Conservation (phyloP, 1,139 yeast genomes). For the Debaryomyces singareniensis region DNA sequence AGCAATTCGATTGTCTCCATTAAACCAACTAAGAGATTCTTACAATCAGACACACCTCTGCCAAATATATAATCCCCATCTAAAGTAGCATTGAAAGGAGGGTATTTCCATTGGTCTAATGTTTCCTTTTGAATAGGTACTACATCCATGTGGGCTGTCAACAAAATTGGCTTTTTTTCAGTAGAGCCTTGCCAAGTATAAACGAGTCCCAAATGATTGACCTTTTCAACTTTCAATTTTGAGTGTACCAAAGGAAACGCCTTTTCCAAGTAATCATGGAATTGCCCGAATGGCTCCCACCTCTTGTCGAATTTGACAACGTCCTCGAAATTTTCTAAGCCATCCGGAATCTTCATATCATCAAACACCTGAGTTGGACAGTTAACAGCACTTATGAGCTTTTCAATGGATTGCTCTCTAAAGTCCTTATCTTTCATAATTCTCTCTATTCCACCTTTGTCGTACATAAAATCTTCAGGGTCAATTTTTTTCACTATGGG, state of each 20-base stretch:
- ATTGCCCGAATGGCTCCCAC: slow-evolving; percentile 26
- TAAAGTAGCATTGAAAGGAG: slow-evolving; percentile 37
- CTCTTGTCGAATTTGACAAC: slow-evolving; percentile 20
- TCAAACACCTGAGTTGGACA: slow-evolving; percentile 63
- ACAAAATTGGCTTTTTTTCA: slow-evolving; percentile 30
- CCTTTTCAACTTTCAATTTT: slow-evolving; percentile 22
- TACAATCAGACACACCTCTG: slow-evolving; percentile 45
- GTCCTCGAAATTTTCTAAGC: slow-evolving; percentile 16
- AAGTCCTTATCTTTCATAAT: slow-evolving; percentile 33
- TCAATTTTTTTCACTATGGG: slow-evolving; percentile 28
- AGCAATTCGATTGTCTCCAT: slow-evolving; percentile 37
- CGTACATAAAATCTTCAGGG: slow-evolving; percentile 17
- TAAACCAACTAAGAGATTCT: slow-evolving; percentile 34
- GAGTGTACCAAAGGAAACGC: slow-evolving; percentile 28
- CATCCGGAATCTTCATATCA: slow-evolving; percentile 24
- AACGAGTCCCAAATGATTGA: slow-evolving; percentile 27
- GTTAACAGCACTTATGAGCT: slow-evolving; percentile 49
- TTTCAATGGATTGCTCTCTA: slow-evolving; percentile 32
- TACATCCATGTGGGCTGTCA: slow-evolving; percentile 46
- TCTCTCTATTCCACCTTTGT: slow-evolving; percentile 16
- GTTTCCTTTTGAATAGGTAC: slow-evolving; percentile 43
- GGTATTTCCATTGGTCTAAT: slow-evolving; percentile 32
- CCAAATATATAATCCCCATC: slow-evolving; percentile 38
- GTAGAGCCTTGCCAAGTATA: slow-evolving; percentile 31
- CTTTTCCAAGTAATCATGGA: slow-evolving; percentile 22